phyloP scores from a whole-genome alignment of 768 basidiomycete genomes.

The Termitomyces titanicus region DNA sequence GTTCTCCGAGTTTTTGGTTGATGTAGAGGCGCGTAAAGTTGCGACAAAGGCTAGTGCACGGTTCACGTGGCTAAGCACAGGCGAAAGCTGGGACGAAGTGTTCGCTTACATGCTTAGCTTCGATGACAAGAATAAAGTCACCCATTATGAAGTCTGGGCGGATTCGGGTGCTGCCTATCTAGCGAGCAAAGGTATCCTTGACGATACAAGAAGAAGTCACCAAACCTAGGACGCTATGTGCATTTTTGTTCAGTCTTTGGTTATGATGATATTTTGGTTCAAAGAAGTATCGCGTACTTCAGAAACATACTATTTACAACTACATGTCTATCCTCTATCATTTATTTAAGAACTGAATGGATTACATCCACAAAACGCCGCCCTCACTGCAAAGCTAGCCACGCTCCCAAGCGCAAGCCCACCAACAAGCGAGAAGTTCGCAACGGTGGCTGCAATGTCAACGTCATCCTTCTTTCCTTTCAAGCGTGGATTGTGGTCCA shows the following conservation, averaged over 20 bases:
- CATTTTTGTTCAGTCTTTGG: background rate
- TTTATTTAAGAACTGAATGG: slow-evolving; percentile 43
- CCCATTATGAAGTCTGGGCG: slow-evolving; percentile 63
- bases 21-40: slow-evolving; percentile 46
- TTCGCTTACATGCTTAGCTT: slow-evolving; percentile 61
- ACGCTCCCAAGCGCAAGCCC: slow-evolving; percentile 78
- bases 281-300: background rate
- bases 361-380: slow-evolving; percentile 66
- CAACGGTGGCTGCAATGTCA: slow-evolving; percentile 81
- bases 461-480: slow-evolving; percentile 72
- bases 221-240: background rate
- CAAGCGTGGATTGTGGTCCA: slow-evolving; percentile 75
- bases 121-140: slow-evolving; percentile 52
- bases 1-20: slow-evolving; percentile 56
- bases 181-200: slow-evolving; percentile 47
- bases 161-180: slow-evolving; percentile 65
- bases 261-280: background rate
- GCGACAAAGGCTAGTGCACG: slow-evolving; percentile 48
- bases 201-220: slow-evolving; percentile 18
- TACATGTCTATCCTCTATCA: background rate
- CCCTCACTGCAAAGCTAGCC: slow-evolving; percentile 76
- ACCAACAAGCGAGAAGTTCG: slow-evolving; percentile 73
- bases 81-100: slow-evolving; percentile 57
- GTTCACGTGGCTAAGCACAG: slow-evolving; percentile 54
- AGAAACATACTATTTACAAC: too few relatives aligned